A percentile compares a stretch with the other conserved stretches of the same genome.
phyloP scores from a whole-genome alignment of 2,329 filamentous ascomycete genomes.

The Pseudogymnoascus pannorum region DNA sequence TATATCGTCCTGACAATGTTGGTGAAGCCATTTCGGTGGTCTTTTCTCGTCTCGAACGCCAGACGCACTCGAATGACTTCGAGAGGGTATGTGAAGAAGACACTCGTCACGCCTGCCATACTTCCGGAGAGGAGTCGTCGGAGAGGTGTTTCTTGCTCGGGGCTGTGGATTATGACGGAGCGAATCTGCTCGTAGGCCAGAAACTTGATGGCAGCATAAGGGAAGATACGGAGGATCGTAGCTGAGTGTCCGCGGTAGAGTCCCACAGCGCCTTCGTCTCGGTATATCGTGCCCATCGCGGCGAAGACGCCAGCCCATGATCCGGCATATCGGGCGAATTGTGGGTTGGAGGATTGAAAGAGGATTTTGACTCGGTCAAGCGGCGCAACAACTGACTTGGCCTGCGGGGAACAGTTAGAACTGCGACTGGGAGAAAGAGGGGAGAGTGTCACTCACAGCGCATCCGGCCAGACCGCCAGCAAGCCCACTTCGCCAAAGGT shows the following conservation, averaged over 20 bases:
- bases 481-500: conserved; percentile 73
- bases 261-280: conserved; percentile 63
- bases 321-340: conserved; percentile 87
- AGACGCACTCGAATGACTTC: conserved; percentile 89
- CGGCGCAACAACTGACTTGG: conserved; percentile 90
- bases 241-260: conserved; percentile 92
- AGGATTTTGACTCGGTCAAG: conserved; percentile 98
- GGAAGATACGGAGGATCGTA: conserved; percentile 88
- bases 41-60: conserved; percentile 83
- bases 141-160: conserved; percentile 69
- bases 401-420: conserved; percentile 43
- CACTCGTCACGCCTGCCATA: conserved; percentile 76
- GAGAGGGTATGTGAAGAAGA: conserved; percentile 93
- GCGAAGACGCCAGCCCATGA: conserved; percentile 78
- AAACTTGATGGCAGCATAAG: conserved; percentile 97
- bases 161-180: conserved; percentile 62
- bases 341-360: conserved; percentile 90
- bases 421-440: background rate
- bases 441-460: conserved; percentile 52
- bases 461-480: conserved; percentile 89
- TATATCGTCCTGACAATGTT: conserved; percentile 84
- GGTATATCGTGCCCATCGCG: conserved; percentile 79
- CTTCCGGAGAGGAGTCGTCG: conserved; percentile 69
- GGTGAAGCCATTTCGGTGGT: conserved; percentile 61
- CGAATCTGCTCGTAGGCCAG: conserved; percentile 96